A percentile compares a stretch with the other conserved stretches of the same genome.
Conservation (phyloP, 208 protist species). For the Acanthamoeba castellanii region DNA sequence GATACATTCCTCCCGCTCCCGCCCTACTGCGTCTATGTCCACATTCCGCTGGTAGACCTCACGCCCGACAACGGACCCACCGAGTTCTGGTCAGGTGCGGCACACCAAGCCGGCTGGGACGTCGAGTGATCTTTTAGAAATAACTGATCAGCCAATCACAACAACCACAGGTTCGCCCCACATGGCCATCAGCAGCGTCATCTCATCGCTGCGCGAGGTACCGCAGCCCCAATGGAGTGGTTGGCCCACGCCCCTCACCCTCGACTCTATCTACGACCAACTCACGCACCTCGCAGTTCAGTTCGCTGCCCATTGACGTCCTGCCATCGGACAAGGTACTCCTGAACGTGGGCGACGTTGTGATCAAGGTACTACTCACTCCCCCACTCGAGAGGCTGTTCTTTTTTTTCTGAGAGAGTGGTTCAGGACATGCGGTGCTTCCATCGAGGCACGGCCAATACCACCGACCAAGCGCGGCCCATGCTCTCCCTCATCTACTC, state of each 20-base stretch:
- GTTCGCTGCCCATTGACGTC: not conserved
- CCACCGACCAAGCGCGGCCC: not conserved
- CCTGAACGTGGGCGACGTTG: not conserved
- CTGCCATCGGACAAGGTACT: not conserved
- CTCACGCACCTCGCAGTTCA: not conserved
- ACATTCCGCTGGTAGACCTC: slow-evolving; percentile 6
- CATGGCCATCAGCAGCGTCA: slow-evolving; percentile 27
- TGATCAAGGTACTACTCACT: not conserved
- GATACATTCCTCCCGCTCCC: slow-evolving; percentile 25
- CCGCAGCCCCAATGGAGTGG: not conserved
- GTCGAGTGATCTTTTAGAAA: no score
- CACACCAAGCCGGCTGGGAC: no score
- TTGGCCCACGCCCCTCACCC: no score
- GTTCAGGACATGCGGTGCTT: slow-evolving; percentile 52
- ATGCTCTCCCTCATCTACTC: slow-evolving; percentile 28
- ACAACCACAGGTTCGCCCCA: not conserved
- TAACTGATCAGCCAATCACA: not conserved
- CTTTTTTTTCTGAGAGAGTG: not conserved
- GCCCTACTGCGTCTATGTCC: slow-evolving; percentile 34
- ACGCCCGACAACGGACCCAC: slow-evolving; percentile 29
- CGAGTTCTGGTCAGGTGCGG: slow-evolving; percentile 10
- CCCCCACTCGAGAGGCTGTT: not conserved
- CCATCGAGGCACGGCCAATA: slow-evolving; percentile 47
- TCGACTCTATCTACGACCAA: no score
- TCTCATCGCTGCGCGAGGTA: not conserved